phyloP scores from a whole-genome alignment of 139 green algal species.

The Chlorella sp. region DNA sequence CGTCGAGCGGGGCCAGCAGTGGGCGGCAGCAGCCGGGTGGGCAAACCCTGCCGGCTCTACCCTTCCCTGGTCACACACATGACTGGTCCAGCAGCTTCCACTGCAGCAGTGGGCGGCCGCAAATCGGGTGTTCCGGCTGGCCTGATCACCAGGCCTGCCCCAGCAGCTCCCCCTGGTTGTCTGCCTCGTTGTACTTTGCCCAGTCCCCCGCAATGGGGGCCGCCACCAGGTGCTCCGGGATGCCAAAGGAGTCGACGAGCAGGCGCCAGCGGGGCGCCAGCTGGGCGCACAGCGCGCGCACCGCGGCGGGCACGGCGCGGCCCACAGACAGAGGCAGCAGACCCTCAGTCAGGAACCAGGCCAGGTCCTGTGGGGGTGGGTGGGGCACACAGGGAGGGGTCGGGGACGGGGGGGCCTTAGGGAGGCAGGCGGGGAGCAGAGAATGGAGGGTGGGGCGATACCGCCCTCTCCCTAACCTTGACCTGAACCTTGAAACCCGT shows the following conservation, averaged over 20 bases:
- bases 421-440: neutral
- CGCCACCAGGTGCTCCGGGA: constrained; percentile 85
- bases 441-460: too few species aligned
- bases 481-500: too few species aligned
- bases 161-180: constrained; percentile 67
- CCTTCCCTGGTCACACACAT: too few species aligned
- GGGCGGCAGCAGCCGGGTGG: too few species aligned
- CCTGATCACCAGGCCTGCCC: constrained; percentile 38
- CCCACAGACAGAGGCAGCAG: constrained; percentile 63
- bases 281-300: constrained; percentile 58
- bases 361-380: constrained; percentile 55
- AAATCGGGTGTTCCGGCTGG: neutral
- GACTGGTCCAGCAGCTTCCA: too few species aligned
- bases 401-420: neutral
- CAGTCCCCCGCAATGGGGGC: constrained; percentile 89
- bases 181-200: constrained; percentile 79
- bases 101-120: too few species aligned
- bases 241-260: constrained; percentile 83
- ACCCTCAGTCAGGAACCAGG: constrained; percentile 78
- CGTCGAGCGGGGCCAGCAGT: too few species aligned
- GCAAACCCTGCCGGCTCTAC: too few species aligned
- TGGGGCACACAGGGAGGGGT: neutral
- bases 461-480: too few species aligned
- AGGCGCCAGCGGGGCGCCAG: constrained; percentile 54
- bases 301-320: constrained; percentile 45